phyloP scores from a whole-genome alignment of 176 grass and related monocot genomes.

The Bothriochloa decipiens region DNA sequence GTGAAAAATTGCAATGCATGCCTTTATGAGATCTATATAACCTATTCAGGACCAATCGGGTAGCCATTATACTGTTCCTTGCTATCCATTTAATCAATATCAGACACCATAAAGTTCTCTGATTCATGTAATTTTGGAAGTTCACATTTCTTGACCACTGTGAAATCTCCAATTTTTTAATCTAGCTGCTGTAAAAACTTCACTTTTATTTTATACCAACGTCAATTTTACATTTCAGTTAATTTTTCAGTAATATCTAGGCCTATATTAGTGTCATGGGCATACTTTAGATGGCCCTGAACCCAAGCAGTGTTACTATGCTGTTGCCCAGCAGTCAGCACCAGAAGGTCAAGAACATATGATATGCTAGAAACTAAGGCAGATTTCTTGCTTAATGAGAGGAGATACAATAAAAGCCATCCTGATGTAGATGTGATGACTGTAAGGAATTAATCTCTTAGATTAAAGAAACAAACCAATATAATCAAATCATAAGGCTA shows the following conservation, averaged over 20 bases:
- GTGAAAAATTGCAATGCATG: background rate
- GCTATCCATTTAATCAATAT: background rate
- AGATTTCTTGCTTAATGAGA: background rate
- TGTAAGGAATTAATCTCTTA: background rate
- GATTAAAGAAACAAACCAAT: background rate
- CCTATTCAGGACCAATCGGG: slow-evolving; percentile 4
- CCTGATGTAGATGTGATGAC: background rate
- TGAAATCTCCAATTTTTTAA: background rate
- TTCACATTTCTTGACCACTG: background rate
- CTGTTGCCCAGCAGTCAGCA: background rate
- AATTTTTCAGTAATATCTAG: background rate
- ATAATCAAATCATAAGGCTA: background rate
- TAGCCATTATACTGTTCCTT: background rate
- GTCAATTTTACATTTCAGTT: background rate
- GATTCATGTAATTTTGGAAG: slow-evolving; percentile 6
- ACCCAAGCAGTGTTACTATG: background rate
- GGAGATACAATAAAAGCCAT: background rate
- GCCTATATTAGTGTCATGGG: background rate
- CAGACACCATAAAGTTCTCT: background rate
- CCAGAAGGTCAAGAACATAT: background rate
- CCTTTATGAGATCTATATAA: background rate
- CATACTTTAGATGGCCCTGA: background rate
- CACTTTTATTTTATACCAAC: background rate
- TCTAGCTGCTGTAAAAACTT: background rate
- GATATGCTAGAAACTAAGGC: background rate